Conservation (phyloP, 139 green algal genomes). For the Haematococcus lacustris region DNA sequence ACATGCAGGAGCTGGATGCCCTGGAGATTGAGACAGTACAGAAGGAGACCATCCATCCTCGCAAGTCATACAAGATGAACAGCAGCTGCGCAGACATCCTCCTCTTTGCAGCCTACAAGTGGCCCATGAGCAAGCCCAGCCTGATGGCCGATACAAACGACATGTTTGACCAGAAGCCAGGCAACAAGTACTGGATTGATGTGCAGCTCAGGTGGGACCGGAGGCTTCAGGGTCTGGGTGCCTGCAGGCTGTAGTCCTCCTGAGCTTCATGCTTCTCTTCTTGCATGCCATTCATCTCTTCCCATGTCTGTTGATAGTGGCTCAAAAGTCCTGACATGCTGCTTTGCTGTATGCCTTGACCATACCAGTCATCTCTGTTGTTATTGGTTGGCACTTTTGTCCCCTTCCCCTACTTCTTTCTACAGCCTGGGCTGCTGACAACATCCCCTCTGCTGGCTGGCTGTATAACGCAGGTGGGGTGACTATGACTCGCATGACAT, state of each 20-base stretch:
- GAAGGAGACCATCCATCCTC: conserved; percentile 99
- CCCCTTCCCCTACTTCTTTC: too few relatives aligned
- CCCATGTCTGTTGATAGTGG: too few relatives aligned
- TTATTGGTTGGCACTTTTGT: too few relatives aligned
- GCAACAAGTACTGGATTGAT: conserved; percentile 98
- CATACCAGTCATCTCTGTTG: too few relatives aligned
- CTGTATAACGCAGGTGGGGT: conserved; percentile 86
- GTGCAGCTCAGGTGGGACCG: conserved; percentile 72
- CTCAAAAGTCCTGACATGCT: too few relatives aligned
- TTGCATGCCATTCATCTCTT: too few relatives aligned
- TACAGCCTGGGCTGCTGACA: too few relatives aligned
- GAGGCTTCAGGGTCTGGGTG: neutral
- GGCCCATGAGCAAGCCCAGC: conserved; percentile 87
- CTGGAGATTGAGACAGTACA: conserved; percentile 99
- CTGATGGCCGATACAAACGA: conserved; percentile 95
- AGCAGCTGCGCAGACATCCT: conserved; percentile 91
- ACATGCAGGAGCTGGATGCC: conserved; percentile 93
- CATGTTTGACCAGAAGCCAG: conserved; percentile 90
- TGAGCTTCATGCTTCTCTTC: too few relatives aligned
- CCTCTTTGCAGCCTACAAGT: conserved; percentile 97
- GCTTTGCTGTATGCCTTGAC: too few relatives aligned
- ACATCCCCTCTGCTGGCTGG: too few relatives aligned
- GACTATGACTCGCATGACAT: conserved; percentile 99
- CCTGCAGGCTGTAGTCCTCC: too few relatives aligned
- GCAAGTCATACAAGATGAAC: conserved; percentile 99